Conservation (phyloP, 345 rosid species). For the Noccaea bulbosa region DNA sequence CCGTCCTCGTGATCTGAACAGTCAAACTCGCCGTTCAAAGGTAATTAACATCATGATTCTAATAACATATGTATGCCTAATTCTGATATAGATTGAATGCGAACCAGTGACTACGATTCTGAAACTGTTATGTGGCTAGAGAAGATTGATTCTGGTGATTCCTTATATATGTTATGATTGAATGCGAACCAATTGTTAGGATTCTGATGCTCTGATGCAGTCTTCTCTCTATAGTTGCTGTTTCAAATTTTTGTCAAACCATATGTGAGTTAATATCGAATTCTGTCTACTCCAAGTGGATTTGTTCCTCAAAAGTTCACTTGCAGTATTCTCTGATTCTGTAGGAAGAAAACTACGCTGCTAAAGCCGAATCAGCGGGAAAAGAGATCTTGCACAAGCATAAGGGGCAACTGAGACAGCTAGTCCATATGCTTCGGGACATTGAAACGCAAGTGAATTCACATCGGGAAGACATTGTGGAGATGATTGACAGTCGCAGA, state of each 20-base stretch:
- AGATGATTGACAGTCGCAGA: conserved; percentile 45
- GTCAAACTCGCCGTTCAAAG: conserved; percentile 32
- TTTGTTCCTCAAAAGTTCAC: conserved; percentile 3
- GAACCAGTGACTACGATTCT: neutral
- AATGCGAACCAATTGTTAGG: neutral
- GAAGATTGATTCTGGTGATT: neutral
- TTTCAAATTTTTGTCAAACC: neutral
- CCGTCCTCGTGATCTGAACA: conserved; percentile 27
- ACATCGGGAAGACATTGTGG: conserved; percentile 48
- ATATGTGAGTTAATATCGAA: neutral
- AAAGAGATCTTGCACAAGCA: conserved; percentile 54
- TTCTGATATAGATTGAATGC: neutral
- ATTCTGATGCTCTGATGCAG: neutral
- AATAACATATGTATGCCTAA: neutral
- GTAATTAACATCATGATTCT: conserved; percentile 16
- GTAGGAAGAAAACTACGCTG: conserved; percentile 53
- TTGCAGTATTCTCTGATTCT: conserved; percentile 25
- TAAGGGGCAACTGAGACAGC: conserved; percentile 49
- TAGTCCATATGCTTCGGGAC: conserved; percentile 55
- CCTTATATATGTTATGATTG: neutral
- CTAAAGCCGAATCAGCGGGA: conserved; percentile 46
- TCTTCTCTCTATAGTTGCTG: conserved; percentile 7
- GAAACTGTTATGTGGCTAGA: conserved; percentile 4
- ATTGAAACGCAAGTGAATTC: conserved; percentile 56
- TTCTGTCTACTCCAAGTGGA: neutral